These are phyloP conservation scores for Dioscorea alata DNA, from an alignment of 106 monocot genomes.

Conservation along the genomic window DNA sequence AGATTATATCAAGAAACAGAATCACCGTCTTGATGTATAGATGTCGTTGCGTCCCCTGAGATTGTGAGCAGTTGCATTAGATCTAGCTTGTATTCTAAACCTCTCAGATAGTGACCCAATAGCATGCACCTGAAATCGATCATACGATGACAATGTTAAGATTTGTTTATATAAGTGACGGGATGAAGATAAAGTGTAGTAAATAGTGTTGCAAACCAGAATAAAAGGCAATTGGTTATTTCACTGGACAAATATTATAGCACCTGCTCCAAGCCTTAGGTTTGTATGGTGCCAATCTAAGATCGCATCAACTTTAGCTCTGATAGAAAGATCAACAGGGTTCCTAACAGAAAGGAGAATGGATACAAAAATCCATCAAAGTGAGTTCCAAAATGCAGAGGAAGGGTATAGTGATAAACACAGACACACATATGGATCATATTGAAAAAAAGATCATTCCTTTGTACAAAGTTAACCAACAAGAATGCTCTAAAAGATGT, in stretches of 20 bases:
- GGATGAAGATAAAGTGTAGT: background rate
- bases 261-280: slow-evolving; percentile 73
- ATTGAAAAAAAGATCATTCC: background rate
- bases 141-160: background rate
- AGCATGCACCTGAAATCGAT: slow-evolving; percentile 80
- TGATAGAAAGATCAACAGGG: slow-evolving; percentile 64
- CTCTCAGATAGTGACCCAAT: too few species aligned
- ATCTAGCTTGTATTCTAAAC: too few species aligned
- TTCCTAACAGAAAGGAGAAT: slow-evolving; percentile 70
- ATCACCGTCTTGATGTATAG: too few species aligned
- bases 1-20: too few species aligned
- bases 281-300: slow-evolving; percentile 94
- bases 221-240: slow-evolving; percentile 56
- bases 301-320: too few species aligned
- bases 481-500: too few species aligned
- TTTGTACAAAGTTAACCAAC: too few species aligned
- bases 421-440: too few species aligned
- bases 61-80: too few species aligned
- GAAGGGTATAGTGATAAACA: background rate
- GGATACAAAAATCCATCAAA: background rate
- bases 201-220: slow-evolving; percentile 40
- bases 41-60: too few species aligned
- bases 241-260: background rate
- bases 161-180: background rate
- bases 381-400: background rate